Conservation (phyloP, 257 asterid species). For the Jacaranda mimosifolia region DNA sequence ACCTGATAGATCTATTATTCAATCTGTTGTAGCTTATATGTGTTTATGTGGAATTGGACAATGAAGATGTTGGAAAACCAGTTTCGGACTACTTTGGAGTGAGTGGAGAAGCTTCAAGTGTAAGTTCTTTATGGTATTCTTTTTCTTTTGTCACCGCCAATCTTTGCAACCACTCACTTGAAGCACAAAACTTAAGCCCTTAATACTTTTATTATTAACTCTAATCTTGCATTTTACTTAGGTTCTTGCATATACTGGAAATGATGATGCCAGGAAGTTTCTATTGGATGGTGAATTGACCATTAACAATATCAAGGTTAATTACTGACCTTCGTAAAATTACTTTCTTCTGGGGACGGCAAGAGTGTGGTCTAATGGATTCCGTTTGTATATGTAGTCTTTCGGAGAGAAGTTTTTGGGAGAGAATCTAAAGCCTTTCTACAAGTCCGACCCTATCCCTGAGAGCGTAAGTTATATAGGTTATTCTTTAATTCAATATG, state of each 20-base stretch:
- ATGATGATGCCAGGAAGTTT: conserved; percentile 88
- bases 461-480: conserved; percentile 58
- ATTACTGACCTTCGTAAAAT: conserved; percentile 26
- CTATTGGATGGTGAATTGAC: conserved; percentile 78
- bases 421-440: conserved; percentile 88
- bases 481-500: conserved; percentile 39
- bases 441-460: conserved; percentile 93
- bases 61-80: conserved; percentile 83
- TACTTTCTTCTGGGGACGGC: neutral
- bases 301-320: conserved; percentile 70
- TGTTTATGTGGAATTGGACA: conserved; percentile 77
- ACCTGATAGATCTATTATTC: conserved; percentile 23
- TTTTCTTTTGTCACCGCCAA: neutral
- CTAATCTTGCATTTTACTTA: conserved; percentile 29
- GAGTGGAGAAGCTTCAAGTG: conserved; percentile 64
- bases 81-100: conserved; percentile 90
- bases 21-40: conserved; percentile 65
- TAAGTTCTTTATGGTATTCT: conserved; percentile 41
- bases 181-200: conserved; percentile 21
- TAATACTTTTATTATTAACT: neutral
- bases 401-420: conserved; percentile 80
- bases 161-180: neutral
- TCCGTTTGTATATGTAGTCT: conserved; percentile 52
- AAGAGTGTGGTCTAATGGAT: conserved; percentile 20
- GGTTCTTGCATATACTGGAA: conserved; percentile 95